Evolutionary conservation across 768 basidiomycete species (phyloP).

Genomic region (Boletus fagicola): DNA sequence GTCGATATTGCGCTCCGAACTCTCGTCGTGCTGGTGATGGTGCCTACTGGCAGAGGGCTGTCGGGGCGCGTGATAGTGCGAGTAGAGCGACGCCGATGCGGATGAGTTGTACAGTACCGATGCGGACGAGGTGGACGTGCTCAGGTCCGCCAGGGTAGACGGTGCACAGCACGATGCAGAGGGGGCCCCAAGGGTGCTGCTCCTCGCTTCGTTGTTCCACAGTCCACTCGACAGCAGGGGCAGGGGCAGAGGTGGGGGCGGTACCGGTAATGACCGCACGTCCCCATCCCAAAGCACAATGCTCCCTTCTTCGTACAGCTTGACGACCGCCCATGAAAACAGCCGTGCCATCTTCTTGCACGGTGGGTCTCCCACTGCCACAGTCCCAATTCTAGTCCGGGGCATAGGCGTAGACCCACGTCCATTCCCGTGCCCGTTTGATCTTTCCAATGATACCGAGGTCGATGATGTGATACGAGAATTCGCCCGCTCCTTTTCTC

Average conservation of each 20-base stretch:
- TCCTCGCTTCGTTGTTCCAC: conserved; percentile 44
- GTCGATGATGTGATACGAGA: neutral
- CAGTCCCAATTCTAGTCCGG: neutral
- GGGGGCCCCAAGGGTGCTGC: conserved; percentile 24
- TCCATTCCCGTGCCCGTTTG: neutral
- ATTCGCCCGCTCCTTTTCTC: conserved; percentile 32
- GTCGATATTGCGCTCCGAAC: neutral
- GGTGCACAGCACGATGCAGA: conserved; percentile 30
- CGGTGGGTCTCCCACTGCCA: conserved; percentile 19
- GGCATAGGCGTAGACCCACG: neutral
- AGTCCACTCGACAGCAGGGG: conserved; percentile 29
- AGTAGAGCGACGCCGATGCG: conserved; percentile 24
- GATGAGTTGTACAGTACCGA: conserved; percentile 28
- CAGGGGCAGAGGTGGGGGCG: neutral
- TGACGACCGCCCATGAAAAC: conserved; percentile 62
- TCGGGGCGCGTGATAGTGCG: conserved; percentile 26
- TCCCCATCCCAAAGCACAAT: conserved; percentile 75
- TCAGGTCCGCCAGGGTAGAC: neutral
- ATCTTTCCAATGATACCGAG: neutral
- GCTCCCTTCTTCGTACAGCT: conserved; percentile 68
- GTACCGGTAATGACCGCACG: conserved; percentile 35
- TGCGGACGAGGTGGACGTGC: conserved; percentile 11
- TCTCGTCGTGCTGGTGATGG: neutral
- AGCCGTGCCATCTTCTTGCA: conserved; percentile 60
- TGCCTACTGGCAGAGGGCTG: neutral